Evolutionary conservation across 2,329 filamentous ascomycete species (phyloP), one percentile per base, ranked within the genome.

Genomic region (Westerdykella aurantiaca): DNA sequence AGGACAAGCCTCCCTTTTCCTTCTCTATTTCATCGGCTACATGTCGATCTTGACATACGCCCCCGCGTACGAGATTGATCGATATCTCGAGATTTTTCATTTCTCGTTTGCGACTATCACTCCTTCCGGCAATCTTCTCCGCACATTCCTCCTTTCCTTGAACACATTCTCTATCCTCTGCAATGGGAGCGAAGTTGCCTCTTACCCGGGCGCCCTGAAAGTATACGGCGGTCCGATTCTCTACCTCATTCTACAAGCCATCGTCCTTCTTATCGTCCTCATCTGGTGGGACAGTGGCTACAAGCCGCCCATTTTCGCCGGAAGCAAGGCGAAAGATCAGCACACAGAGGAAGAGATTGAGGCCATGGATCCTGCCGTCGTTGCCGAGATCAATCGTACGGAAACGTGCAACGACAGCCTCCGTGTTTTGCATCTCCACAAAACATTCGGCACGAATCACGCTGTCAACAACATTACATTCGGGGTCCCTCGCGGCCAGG

Each of bases 401-500:
- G 80, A 78, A 17, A 74, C 72, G 41, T 75, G 75, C 6, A 67
- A 72, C 18, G 83, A 89, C 52, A 86, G 86, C 13, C 78, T 96
- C 13, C 80, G 83, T n/a, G 86, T 94, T 4, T 68, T 86, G 35
- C 81, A 94, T 61, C 71, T 95, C 2, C 88, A 83, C 25, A 96
- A 95, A 66, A 75, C 78, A 0, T 96, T 95, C 53, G 80, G 81
- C 12, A 76, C 76, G 48, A 83, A 85, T 53, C 62, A 64, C 1
- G 90, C 88, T 3, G 88, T 96, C n/a, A 83, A 95, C 55, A 86
- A 95, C 56, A 80, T 94, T 34, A 87, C 85, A 0, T 95, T 96
- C 57, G 84, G 85, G 14, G 84, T 96, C 25, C 78, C 79, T 13
- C 81, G 80, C 39, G 85, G 86, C 39, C 85, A 95, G 62, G 86